Percentiles rank a stretch among this genome's conserved stretches.
Evolutionary conservation across 495 filamentous ascomycete genomes (phyloP).

Genomic region (Penicilliopsis zonata): DNA sequence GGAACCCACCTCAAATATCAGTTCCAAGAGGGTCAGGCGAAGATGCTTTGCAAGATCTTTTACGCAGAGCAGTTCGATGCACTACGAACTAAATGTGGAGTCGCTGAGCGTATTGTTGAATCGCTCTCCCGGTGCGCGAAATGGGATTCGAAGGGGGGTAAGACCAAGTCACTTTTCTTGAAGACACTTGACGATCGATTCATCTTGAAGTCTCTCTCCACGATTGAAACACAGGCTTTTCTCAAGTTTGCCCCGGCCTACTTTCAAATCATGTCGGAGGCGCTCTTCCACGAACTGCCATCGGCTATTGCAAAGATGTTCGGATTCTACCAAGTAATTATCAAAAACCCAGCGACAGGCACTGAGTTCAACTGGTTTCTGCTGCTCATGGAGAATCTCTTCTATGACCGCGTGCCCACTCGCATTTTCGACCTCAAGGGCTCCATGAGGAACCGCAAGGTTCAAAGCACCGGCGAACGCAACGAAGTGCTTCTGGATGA

Average conservation of each 20-base stretch:
- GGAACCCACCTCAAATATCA: constrained; percentile 92
- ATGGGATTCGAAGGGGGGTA: constrained; percentile 97
- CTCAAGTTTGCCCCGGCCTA: constrained; percentile 91
- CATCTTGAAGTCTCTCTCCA: constrained; percentile 78
- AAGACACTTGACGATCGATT: constrained; percentile 94
- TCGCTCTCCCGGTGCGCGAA: constrained; percentile 89
- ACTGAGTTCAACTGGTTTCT: constrained; percentile 92
- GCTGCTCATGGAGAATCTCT: constrained; percentile 96
- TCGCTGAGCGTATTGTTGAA: constrained; percentile 87
- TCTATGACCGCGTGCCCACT: constrained; percentile 85
- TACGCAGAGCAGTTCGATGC: constrained; percentile 98
- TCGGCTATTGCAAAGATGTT: constrained; percentile 99
- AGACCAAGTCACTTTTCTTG: constrained; percentile 95
- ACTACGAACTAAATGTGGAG: constrained; percentile 80
- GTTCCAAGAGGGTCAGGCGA: constrained; percentile 80
- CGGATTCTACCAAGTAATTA: constrained; percentile 92
- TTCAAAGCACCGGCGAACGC: constrained; percentile 85
- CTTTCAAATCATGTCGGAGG: constrained; percentile 93
- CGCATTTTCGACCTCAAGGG: constrained; percentile 98
- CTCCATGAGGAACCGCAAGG: constrained; percentile 95
- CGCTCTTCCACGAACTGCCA: constrained; percentile 89
- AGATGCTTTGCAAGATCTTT: constrained; percentile 95
- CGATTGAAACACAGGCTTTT: constrained; percentile 88
- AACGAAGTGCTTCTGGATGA: constrained; percentile 96
- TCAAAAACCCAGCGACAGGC: constrained; percentile 87